Base-by-base conservation (phyloP, 106 monocot species). In the Acorus calamus region DNA sequence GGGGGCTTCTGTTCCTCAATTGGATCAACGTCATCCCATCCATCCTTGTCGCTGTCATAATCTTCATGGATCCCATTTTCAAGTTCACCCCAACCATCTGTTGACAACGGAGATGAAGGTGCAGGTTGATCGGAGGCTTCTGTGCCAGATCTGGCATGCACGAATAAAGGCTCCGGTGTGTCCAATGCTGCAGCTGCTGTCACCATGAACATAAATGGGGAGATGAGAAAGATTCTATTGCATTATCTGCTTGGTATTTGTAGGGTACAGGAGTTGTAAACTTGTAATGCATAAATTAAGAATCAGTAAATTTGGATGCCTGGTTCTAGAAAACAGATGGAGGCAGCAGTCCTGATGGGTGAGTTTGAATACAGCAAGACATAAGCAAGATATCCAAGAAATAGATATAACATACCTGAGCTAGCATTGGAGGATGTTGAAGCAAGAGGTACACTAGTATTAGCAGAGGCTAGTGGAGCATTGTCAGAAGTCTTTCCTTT, bases 11-110 rank as follows among this genome's bases (percentile, higher is more conserved):
- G 69, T 6, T 88, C 93, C 71, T 94, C 94, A 5, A 87, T 67
- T 42, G 86, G 84, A 52, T 94, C 94, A 49, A 94, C 56, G 53
- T 94, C 89, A 53, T 94, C 94, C 94, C 94, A 94, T 10, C 89
- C 94, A 70, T 90, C 94, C 69, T 90, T 82, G 54, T 86, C 89
- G 46, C 74, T 85, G 47, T 70, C 79, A 60, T 68, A 72, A 66
- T 82, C 78, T 58, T 84, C 94, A 51, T 48, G 77, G 42, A 50
- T 52, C 3, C 74, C 81, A 50, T 86, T 73, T 13, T 94, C 84
- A 49, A 80, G 60, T 14, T 94, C 94, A 48, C 89, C 94, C 94
- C 94, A 94, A 6, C 89, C 87, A 68, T 86, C 86, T 3, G 84
- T 82, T 11, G 85, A 89, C 41, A 81, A 81, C 42, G 89, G 86